Evolutionary conservation across 768 basidiomycete genomes (phyloP).

Genomic region (Naganishia randhawae): DNA sequence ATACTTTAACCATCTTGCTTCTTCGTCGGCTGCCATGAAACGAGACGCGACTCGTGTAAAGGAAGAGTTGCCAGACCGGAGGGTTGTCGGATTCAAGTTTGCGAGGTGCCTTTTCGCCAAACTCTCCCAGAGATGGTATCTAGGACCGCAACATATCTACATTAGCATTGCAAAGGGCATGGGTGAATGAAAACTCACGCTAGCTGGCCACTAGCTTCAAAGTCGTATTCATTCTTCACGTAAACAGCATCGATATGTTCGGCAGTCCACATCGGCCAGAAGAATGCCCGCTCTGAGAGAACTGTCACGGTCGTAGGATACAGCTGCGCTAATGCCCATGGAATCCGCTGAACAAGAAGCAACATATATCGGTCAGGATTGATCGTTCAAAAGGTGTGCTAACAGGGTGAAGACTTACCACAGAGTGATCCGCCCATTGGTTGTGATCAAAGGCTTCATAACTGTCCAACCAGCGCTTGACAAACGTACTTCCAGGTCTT

Average conservation of each 20-base stretch:
- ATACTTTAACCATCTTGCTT: conserved; percentile 9
- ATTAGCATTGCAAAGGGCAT: not conserved
- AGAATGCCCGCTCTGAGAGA: conserved; percentile 50
- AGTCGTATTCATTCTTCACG: conserved; percentile 38
- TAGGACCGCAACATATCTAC: not conserved
- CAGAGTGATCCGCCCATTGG: conserved; percentile 45
- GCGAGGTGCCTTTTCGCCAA: conserved; percentile 41
- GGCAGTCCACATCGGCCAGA: conserved; percentile 51
- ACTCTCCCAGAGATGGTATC: conserved; percentile 44
- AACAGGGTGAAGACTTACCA: conserved; percentile 34
- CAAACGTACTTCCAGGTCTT: conserved; percentile 34
- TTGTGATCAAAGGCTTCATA: conserved; percentile 42
- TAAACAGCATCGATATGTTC: conserved; percentile 44
- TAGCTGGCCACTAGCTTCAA: conserved; percentile 42
- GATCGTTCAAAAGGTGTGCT: not conserved
- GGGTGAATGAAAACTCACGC: conserved; percentile 30
- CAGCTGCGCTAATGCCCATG: conserved; percentile 47
- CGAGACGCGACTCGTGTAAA: conserved; percentile 45
- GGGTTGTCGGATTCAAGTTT: conserved; percentile 40
- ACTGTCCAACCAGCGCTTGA: conserved; percentile 40
- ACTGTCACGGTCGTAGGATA: conserved; percentile 50
- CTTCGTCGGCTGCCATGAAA: conserved; percentile 28
- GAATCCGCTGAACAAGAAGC: conserved; percentile 35
- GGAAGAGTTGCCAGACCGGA: conserved; percentile 39
- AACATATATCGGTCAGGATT: not conserved